Evolutionary conservation across 108 stramenopile genomes (phyloP).

Genomic region (Nitzschia sp.): DNA sequence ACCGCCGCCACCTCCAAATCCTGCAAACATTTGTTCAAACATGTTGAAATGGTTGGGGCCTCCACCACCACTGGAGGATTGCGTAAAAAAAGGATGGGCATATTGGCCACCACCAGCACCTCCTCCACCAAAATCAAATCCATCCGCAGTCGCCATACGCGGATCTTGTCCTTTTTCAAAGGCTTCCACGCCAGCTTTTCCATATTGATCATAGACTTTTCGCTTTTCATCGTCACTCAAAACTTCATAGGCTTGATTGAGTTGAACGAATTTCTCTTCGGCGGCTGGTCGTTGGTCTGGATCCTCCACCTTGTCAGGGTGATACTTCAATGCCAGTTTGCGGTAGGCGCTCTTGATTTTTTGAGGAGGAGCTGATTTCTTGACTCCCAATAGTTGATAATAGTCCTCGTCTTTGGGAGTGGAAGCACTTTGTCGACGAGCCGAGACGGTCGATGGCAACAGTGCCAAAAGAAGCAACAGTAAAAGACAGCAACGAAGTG

Average conservation of each 20-base stretch:
- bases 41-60: slow-evolving; percentile 43
- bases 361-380: slow-evolving; percentile 43
- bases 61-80: slow-evolving; percentile 13
- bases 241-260: slow-evolving; percentile 74
- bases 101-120: slow-evolving; percentile 25
- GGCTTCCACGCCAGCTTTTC: slow-evolving; percentile 74
- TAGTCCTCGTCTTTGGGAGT: slow-evolving; percentile 37
- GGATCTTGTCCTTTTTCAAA: slow-evolving; percentile 72
- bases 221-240: slow-evolving; percentile 80
- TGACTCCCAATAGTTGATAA: slow-evolving; percentile 55
- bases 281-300: slow-evolving; percentile 55
- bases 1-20: slow-evolving; percentile 29
- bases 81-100: slow-evolving; percentile 16
- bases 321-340: slow-evolving; percentile 61
- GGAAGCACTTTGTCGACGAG: neutral
- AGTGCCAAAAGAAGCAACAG: no score
- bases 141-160: slow-evolving; percentile 57
- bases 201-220: slow-evolving; percentile 81
- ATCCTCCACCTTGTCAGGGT: slow-evolving; percentile 75
- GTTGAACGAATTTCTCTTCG: slow-evolving; percentile 68
- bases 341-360: slow-evolving; percentile 71
- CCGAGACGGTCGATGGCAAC: no score
- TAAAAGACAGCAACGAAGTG: no score
- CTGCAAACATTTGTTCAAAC: slow-evolving; percentile 72
- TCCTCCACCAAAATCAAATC: slow-evolving; percentile 39